Conservation (phyloP, 179 eudicot genomes). For the Patellifolia procumbens region DNA sequence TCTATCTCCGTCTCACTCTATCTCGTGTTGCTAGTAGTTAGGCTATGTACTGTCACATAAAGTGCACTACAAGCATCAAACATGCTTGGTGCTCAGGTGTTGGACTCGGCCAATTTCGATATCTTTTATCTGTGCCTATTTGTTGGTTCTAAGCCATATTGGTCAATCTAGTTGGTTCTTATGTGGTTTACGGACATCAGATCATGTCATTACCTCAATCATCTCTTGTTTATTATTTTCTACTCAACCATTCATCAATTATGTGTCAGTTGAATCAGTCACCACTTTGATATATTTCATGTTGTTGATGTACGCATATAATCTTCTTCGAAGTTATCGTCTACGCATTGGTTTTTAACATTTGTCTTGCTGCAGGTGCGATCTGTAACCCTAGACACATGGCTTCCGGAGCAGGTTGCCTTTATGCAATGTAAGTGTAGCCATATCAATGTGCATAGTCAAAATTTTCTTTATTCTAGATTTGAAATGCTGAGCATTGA, state of each 20-base stretch:
- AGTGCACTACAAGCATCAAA: not conserved
- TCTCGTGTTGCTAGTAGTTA: not conserved
- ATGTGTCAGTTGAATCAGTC: not conserved
- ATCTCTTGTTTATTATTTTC: not conserved
- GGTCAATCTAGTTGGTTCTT: not conserved
- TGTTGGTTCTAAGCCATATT: not conserved
- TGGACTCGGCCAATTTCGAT: not conserved
- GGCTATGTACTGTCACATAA: not conserved
- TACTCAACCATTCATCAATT: not conserved
- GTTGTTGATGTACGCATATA: not conserved
- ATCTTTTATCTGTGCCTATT: not conserved
- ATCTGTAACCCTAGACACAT: conserved; percentile 91
- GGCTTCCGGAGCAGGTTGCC: conserved; percentile 97
- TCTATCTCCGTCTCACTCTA: not conserved
- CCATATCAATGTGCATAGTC: not conserved
- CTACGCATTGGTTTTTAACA: not conserved
- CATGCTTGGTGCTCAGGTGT: not conserved
- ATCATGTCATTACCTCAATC: not conserved
- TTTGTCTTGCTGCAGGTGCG: conserved; percentile 68
- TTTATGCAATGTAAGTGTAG: conserved; percentile 69
- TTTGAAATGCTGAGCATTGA: not conserved
- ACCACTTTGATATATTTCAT: not conserved
- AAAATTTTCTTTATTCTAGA: not conserved
- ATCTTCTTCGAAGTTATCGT: not conserved
- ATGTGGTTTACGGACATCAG: not conserved